These are phyloP conservation scores for Geotrichum ghanense DNA, from an alignment of 805 yeast species.

Conservation along the genomic window DNA sequence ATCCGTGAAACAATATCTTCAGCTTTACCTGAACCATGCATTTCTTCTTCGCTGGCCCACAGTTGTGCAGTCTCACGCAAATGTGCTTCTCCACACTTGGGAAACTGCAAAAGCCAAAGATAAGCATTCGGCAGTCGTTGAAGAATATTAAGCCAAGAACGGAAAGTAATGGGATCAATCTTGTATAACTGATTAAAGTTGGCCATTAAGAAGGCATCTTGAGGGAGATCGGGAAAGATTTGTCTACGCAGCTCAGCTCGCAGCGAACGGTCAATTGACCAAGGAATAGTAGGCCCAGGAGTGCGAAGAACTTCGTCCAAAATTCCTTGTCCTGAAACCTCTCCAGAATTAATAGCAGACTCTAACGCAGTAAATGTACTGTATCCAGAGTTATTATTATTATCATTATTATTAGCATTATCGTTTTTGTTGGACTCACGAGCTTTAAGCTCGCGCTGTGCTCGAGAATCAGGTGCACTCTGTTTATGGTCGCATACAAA, in stretches of 20 bases:
- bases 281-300: constrained; percentile 7
- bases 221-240: constrained; percentile 19
- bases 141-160: constrained; percentile 21
- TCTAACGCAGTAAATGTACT: neutral
- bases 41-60: constrained; percentile 17
- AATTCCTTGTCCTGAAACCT: neutral
- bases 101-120: constrained; percentile 25
- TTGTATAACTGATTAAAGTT: constrained; percentile 27
- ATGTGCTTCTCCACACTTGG: constrained; percentile 19
- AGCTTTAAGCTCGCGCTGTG: neutral
- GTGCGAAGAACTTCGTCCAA: neutral
- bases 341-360: neutral
- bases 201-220: constrained; percentile 19
- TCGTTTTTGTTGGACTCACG: neutral
- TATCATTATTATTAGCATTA: constrained; percentile 2
- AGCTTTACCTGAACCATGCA: constrained; percentile 4
- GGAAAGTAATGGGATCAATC: constrained; percentile 22
- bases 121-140: constrained; percentile 19
- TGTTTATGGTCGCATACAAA: constrained; percentile 27
- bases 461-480: constrained; percentile 18
- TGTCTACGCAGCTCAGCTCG: constrained; percentile 14
- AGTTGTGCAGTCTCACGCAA: constrained; percentile 16
- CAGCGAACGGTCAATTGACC: constrained; percentile 17
- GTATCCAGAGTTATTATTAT: neutral
- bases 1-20: constrained; percentile 16